These are phyloP conservation scores for Psilocybe cyanescens DNA, from an alignment of 768 basidiomycete genomes.

Conservation along the genomic window DNA sequence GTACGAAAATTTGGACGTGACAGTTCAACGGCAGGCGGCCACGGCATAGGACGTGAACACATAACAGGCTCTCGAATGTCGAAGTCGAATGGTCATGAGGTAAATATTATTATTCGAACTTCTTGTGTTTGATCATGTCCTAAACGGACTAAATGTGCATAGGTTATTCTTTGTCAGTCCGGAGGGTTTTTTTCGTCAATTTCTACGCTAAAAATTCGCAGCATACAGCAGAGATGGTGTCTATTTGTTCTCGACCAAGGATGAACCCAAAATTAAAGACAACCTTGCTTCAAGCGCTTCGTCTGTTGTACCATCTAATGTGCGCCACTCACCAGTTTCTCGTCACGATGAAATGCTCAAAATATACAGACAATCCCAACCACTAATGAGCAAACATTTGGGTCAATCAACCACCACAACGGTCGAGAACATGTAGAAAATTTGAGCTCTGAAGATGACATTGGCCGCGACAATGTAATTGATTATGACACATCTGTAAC, in stretches of 20 bases:
- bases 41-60: constrained; percentile 49
- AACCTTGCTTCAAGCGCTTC: constrained; percentile 25
- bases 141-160: not conserved
- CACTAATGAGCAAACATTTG: not conserved
- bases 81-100: constrained; percentile 74
- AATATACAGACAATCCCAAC: not conserved
- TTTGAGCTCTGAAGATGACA: not conserved
- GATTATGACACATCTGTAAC: constrained; percentile 12
- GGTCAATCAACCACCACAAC: not conserved
- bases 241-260: constrained; percentile 74
- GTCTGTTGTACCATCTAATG: constrained; percentile 30
- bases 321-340: constrained; percentile 9
- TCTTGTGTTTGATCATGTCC: not conserved
- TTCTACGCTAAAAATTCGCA: constrained; percentile 29
- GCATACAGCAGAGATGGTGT: constrained; percentile 77
- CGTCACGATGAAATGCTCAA: not conserved
- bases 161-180: constrained; percentile 70
- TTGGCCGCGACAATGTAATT: not conserved
- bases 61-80: constrained; percentile 81
- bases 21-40: constrained; percentile 28
- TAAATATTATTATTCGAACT: constrained; percentile 28
- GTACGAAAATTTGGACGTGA: constrained; percentile 77
- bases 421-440: not conserved
- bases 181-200: not conserved
- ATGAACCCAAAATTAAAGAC: constrained; percentile 47